Conservation (phyloP, 192 early-diverging fungal species). For the Gigaspora rosea region DNA sequence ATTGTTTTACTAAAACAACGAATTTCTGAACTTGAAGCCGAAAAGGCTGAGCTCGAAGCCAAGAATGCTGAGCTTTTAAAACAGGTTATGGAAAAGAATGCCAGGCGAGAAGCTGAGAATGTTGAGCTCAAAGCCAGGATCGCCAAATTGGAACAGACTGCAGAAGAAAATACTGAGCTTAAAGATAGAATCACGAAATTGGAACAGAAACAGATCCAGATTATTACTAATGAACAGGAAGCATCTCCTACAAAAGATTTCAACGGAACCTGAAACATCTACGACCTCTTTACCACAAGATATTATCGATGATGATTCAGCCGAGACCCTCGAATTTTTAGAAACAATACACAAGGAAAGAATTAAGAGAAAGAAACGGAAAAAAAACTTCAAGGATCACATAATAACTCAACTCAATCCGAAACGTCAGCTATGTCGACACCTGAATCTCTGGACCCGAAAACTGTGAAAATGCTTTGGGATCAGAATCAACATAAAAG, state of each 20-base stretch:
- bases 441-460: slow-evolving; percentile 16
- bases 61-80: background rate
- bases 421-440: background rate
- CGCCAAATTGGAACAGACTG: too few relatives aligned
- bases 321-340: background rate
- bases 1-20: background rate
- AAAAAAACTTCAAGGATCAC: slow-evolving; percentile 15
- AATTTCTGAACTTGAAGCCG: background rate
- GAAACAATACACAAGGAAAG: slow-evolving; percentile 14
- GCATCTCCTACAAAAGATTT: background rate
- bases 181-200: too few relatives aligned
- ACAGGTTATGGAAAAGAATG: too few relatives aligned
- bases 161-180: too few relatives aligned
- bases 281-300: slow-evolving; percentile 6
- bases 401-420: background rate
- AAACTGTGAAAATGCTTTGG: slow-evolving; percentile 10
- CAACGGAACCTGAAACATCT: slow-evolving; percentile 15
- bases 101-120: slow-evolving; percentile 1
- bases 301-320: slow-evolving; percentile 8
- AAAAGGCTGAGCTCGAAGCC: too few relatives aligned
- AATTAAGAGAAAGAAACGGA: background rate
- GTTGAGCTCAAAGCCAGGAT: background rate
- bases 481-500: slow-evolving; percentile 8
- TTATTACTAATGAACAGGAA: too few relatives aligned
- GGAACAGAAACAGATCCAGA: too few relatives aligned